phyloP scores from a whole-genome alignment of 1,139 yeast genomes.

The Kodamaea sp. region DNA sequence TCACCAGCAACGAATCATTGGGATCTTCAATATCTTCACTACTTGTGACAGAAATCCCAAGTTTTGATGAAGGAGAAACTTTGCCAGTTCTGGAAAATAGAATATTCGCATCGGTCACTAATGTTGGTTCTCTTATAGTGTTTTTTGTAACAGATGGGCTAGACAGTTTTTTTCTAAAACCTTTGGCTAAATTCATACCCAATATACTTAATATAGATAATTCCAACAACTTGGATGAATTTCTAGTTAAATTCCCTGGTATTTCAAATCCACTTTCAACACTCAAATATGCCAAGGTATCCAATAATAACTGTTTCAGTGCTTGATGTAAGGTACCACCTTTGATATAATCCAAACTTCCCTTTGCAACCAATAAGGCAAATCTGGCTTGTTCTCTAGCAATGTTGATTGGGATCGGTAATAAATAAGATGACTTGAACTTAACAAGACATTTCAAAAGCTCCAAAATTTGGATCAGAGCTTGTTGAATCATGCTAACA shows the following conservation, averaged over 20 bases:
- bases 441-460: slow-evolving; percentile 50
- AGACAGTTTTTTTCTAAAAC: slow-evolving; percentile 17
- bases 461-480: slow-evolving; percentile 63
- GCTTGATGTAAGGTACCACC: slow-evolving; percentile 79
- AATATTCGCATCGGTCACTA: neutral
- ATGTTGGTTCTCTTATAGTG: no score
- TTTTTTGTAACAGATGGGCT: slow-evolving; percentile 4
- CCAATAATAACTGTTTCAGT: slow-evolving; percentile 52
- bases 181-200: slow-evolving; percentile 29
- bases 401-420: slow-evolving; percentile 72
- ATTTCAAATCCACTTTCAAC: slow-evolving; percentile 49
- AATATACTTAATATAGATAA: slow-evolving; percentile 53
- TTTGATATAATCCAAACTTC: slow-evolving; percentile 76
- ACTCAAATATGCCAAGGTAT: slow-evolving; percentile 47
- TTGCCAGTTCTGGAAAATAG: neutral
- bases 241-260: slow-evolving; percentile 59
- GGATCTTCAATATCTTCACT: neutral
- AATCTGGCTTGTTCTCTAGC: slow-evolving; percentile 66
- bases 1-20: neutral
- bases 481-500: slow-evolving; percentile 70
- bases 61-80: slow-evolving; percentile 9
- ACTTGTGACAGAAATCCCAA: slow-evolving; percentile 1
- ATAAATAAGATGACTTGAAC: slow-evolving; percentile 32
- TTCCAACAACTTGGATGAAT: slow-evolving; percentile 54
- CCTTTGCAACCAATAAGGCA: slow-evolving; percentile 69